A percentile compares a stretch with the other conserved stretches of the same genome.
Conservation (phyloP, 768 basidiomycete genomes). For the Auricularia auricula-judae region DNA sequence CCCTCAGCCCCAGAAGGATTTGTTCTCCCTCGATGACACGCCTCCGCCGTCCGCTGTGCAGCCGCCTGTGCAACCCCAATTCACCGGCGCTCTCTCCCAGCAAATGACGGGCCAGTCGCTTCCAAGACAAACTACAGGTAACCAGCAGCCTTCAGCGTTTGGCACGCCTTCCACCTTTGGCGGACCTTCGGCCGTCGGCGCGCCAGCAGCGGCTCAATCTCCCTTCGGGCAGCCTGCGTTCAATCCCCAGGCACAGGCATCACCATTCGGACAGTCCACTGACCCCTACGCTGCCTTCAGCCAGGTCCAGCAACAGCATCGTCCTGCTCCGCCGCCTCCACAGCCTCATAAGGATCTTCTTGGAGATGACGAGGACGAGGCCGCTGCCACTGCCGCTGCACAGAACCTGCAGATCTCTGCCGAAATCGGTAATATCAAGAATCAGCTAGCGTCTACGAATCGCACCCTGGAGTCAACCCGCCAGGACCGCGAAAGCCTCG, state of each 20-base stretch:
- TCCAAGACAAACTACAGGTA: background rate
- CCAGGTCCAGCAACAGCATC: background rate
- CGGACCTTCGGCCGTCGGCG: background rate
- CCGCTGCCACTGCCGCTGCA: slow-evolving; percentile 36
- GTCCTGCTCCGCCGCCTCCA: slow-evolving; percentile 1
- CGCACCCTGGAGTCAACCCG: slow-evolving; percentile 56
- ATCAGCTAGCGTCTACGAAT: slow-evolving; percentile 73
- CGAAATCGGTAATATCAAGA: slow-evolving; percentile 80
- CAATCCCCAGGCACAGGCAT: slow-evolving; percentile 24
- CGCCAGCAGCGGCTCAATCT: background rate
- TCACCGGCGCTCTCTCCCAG: slow-evolving; percentile 1
- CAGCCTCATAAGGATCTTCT: slow-evolving; percentile 41
- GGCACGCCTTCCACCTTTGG: background rate
- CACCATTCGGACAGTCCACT: slow-evolving; percentile 35
- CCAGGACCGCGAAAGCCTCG: slow-evolving; percentile 53
- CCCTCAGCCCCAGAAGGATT: slow-evolving; percentile 17
- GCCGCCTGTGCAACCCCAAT: slow-evolving; percentile 3
- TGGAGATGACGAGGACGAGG: slow-evolving; percentile 59
- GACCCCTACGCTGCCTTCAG: slow-evolving; percentile 8
- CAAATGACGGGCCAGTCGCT: background rate
- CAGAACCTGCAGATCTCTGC: slow-evolving; percentile 54
- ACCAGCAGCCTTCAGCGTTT: background rate
- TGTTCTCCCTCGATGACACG: slow-evolving; percentile 32
- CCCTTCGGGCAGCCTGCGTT: slow-evolving; percentile 1
- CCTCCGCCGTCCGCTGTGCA: slow-evolving; percentile 17